Percentiles rank a stretch among this genome's conserved stretches.
These are phyloP conservation scores for Perilla frutescens DNA, from an alignment of 257 asterid species.

Conservation along the genomic window DNA sequence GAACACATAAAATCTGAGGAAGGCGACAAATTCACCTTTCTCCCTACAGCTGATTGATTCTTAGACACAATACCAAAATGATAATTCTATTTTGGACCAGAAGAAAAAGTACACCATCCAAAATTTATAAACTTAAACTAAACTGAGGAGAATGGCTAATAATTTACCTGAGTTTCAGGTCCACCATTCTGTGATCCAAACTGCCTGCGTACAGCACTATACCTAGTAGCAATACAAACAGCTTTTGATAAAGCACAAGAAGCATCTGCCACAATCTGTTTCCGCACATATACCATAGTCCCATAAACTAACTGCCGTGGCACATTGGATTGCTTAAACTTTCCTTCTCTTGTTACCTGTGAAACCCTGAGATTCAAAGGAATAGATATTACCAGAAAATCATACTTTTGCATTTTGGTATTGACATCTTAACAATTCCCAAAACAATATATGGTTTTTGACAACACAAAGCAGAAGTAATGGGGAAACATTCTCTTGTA, in stretches of 20 bases:
- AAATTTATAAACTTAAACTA: conserved; percentile 5
- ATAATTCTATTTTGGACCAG: background rate
- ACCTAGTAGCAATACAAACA: conserved; percentile 93
- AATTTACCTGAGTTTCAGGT: conserved; percentile 88
- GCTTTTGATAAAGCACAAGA: conserved; percentile 91
- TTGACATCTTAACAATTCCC: background rate
- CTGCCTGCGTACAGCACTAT: conserved; percentile 96
- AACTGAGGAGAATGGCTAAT: conserved; percentile 9
- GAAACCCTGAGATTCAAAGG: conserved; percentile 69
- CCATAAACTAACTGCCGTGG: conserved; percentile 94
- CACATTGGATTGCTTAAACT: conserved; percentile 75
- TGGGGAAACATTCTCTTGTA: conserved; percentile 5
- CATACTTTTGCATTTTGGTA: background rate
- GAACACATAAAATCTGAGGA: conserved; percentile 10
- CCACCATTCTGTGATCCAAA: conserved; percentile 94
- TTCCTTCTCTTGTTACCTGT: conserved; percentile 91
- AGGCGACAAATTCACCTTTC: conserved; percentile 12
- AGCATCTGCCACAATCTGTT: conserved; percentile 87
- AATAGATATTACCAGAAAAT: background rate
- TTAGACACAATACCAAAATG: conserved; percentile 24
- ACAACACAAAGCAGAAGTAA: conserved; percentile 8
- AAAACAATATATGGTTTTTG: background rate
- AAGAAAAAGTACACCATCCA: conserved; percentile 24
- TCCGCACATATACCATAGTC: conserved; percentile 94
- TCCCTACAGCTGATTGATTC: conserved; percentile 24